These are phyloP conservation scores for Leishmania braziliensis DNA, from an alignment of 208 protist species.

Conservation along the genomic window DNA sequence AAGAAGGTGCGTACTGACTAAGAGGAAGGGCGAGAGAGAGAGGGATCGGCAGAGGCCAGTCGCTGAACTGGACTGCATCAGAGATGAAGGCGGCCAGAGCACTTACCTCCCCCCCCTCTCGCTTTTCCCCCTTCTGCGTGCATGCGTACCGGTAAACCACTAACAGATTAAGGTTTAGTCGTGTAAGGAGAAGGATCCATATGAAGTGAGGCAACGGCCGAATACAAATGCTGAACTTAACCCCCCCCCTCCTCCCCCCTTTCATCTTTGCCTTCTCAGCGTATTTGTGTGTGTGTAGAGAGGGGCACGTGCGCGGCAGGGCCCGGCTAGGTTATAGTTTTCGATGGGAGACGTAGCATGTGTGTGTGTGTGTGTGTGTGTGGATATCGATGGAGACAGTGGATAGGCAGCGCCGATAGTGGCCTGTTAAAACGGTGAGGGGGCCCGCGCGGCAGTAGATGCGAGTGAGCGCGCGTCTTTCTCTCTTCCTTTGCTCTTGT, in stretches of 20 bases:
- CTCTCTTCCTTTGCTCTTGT: not conserved
- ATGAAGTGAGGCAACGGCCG: not conserved
- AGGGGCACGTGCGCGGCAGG: not conserved
- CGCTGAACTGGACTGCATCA: not conserved
- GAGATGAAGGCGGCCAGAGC: not conserved
- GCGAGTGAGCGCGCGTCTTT: not conserved
- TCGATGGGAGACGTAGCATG: not conserved
- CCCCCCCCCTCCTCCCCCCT: not conserved
- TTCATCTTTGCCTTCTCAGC: too few relatives aligned
- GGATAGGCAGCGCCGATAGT: not conserved
- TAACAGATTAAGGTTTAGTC: not conserved
- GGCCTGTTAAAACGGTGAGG: not conserved
- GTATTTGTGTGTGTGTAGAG: not conserved
- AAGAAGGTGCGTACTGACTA: constrained; percentile 66
- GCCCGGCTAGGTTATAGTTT: not conserved
- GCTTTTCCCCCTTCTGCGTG: too few relatives aligned
- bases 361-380: not conserved
- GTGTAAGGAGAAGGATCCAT: not conserved
- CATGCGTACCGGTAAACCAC: not conserved
- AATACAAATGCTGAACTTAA: not conserved
- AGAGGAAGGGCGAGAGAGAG: constrained; percentile 20
- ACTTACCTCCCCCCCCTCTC: not conserved
- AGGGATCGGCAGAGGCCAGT: not conserved
- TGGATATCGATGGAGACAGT: not conserved
- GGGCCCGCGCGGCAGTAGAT: not conserved